A percentile compares a stretch with the other conserved stretches of the same genome.
Conservation (phyloP, 2,329 filamentous ascomycete genomes). For the Xylogone sp. region DNA sequence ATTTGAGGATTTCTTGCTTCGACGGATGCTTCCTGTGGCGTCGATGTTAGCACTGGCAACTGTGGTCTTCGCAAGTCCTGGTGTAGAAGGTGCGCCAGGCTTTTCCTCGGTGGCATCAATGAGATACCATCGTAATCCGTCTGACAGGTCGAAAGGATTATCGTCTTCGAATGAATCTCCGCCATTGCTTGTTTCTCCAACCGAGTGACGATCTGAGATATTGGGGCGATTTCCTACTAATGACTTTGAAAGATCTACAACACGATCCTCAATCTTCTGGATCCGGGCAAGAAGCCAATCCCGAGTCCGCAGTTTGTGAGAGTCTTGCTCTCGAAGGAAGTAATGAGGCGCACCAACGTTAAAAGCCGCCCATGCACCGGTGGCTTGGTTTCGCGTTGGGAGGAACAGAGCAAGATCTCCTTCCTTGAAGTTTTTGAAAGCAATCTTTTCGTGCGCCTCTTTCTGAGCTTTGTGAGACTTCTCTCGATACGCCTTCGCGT, state of each 20-base stretch:
- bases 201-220: conserved; percentile 35
- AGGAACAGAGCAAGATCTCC: conserved; percentile 92
- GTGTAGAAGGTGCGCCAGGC: conserved; percentile 84
- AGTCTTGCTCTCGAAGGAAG: conserved; percentile 90
- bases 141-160: conserved; percentile 94
- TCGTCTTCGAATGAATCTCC: conserved; percentile 70
- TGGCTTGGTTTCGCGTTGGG: conserved; percentile 89
- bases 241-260: conserved; percentile 86
- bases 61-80: conserved; percentile 86
- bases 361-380: conserved; percentile 95
- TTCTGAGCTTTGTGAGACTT: conserved; percentile 76
- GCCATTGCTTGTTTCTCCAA: conserved; percentile 49
- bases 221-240: conserved; percentile 35
- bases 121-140: conserved; percentile 93
- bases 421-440: conserved; percentile 93
- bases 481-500: conserved; percentile 82
- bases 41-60: conserved; percentile 85
- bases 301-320: conserved; percentile 75
- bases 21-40: conserved; percentile 69
- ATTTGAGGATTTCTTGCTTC: conserved; percentile 33
- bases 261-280: conserved; percentile 82
- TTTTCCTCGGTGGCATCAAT: conserved; percentile 94
- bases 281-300: conserved; percentile 98
- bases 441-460: conserved; percentile 93
- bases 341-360: conserved; percentile 97